phyloP scores from a whole-genome alignment of 176 grass and related monocot species.

The Phoenix roebelenii region DNA sequence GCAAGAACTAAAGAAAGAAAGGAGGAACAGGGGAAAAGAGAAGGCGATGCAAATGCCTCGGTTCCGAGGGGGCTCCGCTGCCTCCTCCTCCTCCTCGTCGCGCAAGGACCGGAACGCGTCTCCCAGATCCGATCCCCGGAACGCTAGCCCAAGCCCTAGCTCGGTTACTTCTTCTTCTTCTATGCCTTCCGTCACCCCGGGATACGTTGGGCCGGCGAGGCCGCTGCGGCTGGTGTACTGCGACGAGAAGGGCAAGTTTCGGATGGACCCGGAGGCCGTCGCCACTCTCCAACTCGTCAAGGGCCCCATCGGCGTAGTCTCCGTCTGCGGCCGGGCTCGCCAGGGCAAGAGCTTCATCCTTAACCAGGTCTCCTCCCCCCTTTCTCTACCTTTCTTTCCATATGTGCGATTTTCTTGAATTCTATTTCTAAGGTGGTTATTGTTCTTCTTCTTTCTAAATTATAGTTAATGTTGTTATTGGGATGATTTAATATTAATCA shows the following conservation, averaged over 20 bases:
- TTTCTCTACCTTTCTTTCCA: neutral
- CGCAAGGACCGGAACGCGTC: constrained; percentile 29
- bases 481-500: too few relatives aligned
- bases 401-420: neutral
- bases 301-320: constrained; percentile 57
- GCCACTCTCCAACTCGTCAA: constrained; percentile 64
- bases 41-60: constrained; percentile 65
- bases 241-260: constrained; percentile 53
- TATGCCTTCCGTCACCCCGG: constrained; percentile 12
- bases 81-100: neutral
- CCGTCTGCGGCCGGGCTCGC: constrained; percentile 62
- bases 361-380: constrained; percentile 36
- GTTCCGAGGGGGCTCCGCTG: constrained; percentile 30
- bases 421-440: neutral
- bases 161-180: neutral
- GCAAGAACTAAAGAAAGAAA: neutral
- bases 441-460: neutral
- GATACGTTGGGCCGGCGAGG: constrained; percentile 21
- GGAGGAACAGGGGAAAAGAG: too few relatives aligned
- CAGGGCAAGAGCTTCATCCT: constrained; percentile 89
- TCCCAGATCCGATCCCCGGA: constrained; percentile 10
- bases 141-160: constrained; percentile 1
- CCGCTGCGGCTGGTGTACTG: constrained; percentile 67
- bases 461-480: too few relatives aligned
- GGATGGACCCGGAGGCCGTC: constrained; percentile 66